A percentile compares a stretch with the other conserved stretches of the same genome.
phyloP scores from a whole-genome alignment of 192 early-diverging fungal species.

The Coemansia sp. region DNA sequence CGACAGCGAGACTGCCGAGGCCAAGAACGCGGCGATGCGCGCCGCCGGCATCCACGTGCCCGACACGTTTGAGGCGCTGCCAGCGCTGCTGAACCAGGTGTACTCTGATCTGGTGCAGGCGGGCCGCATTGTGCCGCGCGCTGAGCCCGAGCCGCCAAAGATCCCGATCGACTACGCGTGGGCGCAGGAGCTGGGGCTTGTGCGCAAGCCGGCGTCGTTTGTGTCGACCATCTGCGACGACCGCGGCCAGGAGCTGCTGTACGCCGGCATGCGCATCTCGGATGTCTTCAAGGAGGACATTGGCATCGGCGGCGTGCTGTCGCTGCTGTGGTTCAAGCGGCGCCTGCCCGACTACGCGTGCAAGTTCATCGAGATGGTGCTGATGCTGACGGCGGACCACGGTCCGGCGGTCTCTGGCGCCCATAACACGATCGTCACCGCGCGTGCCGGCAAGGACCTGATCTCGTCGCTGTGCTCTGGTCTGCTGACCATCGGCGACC shows the following conservation, averaged over 20 bases:
- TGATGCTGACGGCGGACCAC: slow-evolving; percentile 99
- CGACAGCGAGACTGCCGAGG: slow-evolving; percentile 92
- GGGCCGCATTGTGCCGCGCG: slow-evolving; percentile 65
- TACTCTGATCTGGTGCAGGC: slow-evolving; percentile 76
- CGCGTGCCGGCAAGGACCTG: slow-evolving; percentile 97
- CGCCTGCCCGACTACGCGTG: slow-evolving; percentile 91
- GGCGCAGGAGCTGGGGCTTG: slow-evolving; percentile 97
- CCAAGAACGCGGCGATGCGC: slow-evolving; percentile 89
- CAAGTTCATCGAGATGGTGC: slow-evolving; percentile 99
- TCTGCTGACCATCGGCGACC: slow-evolving; percentile 95
- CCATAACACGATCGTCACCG: slow-evolving; percentile 86
- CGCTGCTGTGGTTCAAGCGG: slow-evolving; percentile 98
- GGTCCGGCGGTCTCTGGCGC: slow-evolving; percentile 97
- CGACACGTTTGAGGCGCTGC: slow-evolving; percentile 94
- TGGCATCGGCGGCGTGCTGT: slow-evolving; percentile 96
- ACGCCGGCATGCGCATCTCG: slow-evolving; percentile 97
- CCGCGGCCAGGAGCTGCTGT: slow-evolving; percentile 97
- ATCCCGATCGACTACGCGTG: slow-evolving; percentile 99
- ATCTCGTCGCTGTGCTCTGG: slow-evolving; percentile 93
- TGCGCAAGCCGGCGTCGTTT: slow-evolving; percentile 97
- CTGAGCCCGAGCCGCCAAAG: slow-evolving; percentile 95
- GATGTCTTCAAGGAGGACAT: slow-evolving; percentile 99
- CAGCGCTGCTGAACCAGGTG: slow-evolving; percentile 72
- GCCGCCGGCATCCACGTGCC: slow-evolving; percentile 89
- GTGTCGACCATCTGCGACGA: slow-evolving; percentile 99